Base-by-base conservation (phyloP, 75 land plant species). In the Picea glauca region DNA sequence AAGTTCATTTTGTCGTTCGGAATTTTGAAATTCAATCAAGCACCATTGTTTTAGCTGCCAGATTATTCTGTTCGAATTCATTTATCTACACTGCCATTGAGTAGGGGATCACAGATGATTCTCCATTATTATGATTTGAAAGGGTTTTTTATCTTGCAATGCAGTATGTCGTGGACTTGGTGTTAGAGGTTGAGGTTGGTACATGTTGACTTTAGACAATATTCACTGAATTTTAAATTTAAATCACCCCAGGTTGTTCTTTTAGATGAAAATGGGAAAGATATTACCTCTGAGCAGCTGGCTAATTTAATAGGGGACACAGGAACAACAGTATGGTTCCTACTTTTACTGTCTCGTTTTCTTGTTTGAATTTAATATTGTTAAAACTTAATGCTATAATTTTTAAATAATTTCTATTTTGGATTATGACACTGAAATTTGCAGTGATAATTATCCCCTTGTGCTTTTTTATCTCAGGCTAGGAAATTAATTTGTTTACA, bases 261-360 rank as follows among this genome's bases (percentile, higher is more conserved):
- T 64, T 78, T 93, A 84, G 94, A 93, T 87, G 94, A 93, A 85
- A 63, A 66, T 78, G 96, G 96, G 57, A 58, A 75, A 33, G 91
- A 94, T 65, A 63, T 92, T 61, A 80, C 85, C 14, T 92, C 98
- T 26, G 87, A 92, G 78, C 78, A 89, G 70, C 83, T 94, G 87
- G 98, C 95, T 63, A 79, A 83, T 12, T 58, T 94, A 56, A 66
- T 94, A 2, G 95, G 80, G 17, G 93, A 91, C 75, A 92, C 93
- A n/a, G 90, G 91, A 40, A 83, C 78, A 66, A 94, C 86, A 33
- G 97, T 94, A 85, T 61, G 83, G 15, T 60, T 58, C 13, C 32
- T 74, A 0, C 14, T 59, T 75, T 73, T 38, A n/a, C 5, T 21
- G 9, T 13, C 18, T 58, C 18, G 7, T 5, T 58, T 75, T 56